Evolutionary conservation across 352 stramenopile species (phyloP), one percentile per base, ranked within the genome.

Genomic region (Hyaloperonospora brassicae): DNA sequence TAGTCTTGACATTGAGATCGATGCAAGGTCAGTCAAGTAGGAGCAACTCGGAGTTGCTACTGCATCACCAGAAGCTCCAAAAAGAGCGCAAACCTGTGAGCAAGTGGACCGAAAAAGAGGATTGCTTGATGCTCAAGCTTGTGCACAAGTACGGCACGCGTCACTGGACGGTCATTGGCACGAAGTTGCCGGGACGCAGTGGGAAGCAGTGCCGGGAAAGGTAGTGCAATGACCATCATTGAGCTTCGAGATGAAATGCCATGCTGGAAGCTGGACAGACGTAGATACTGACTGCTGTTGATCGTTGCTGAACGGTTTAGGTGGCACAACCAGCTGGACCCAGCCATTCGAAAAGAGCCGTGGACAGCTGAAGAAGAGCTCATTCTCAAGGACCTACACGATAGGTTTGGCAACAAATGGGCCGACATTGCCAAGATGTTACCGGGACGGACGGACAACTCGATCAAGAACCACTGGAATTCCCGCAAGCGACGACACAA

Each of bases 141-240:
- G 87, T 97, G 55, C 73, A 89, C 46, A 84, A 93, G 60, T 95
- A 93, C 50, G 97, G 97, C 47, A 89, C 82, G 14, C 98, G 98
- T 64, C 86, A 97, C 59, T 99, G 97, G 97, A 96, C 90, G 12
- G 84, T 98, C 66, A 99, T 99, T 53, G 93, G 95, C 50, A 98
- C 97, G 17, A 87, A 95, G 41, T 72, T 99, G 41, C 93, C 93
- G 14, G 96, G 96, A 1, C 75, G 95, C 47, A 92, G 91, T 55
- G 84, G 84, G 60, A 98, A 98, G 55, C 94, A 98, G 70, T 98
- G 94, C 55, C 84, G 92, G 38, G 94, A 98, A 76, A 81, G 94
- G 79, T 87, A 58, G 11, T 57, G 47, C 10, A 35, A 11, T 30
- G 34, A 35, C 41, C 8, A 6, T 47, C 61, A 45, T 17, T 17